Base-by-base conservation (phyloP, 1,284 basidiomycete species). In the Trichosporon ovoides region DNA sequence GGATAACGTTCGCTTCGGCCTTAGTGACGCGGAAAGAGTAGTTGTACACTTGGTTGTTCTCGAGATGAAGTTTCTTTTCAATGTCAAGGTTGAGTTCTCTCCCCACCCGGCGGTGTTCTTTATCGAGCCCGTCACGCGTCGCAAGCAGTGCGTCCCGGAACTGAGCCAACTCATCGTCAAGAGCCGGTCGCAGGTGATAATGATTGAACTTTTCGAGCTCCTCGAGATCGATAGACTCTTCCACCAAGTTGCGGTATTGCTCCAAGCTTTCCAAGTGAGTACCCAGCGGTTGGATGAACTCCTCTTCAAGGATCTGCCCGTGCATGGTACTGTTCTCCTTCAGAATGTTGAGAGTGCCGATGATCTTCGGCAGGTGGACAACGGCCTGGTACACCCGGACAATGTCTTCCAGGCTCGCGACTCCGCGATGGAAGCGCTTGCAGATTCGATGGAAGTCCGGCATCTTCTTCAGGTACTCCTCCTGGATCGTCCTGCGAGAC, bases 301-400 rank as follows among this genome's bases (percentile, higher is more conserved):
- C 76, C 40, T 89, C 86, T 52, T 86, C 81, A 2, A 95, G 76
- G 2, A 94, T 80, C 2, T 75, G 73, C 53, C 80, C 78, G 57
- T 81, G 77, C 13, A 81, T 80, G 0, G 56, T 50, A 35, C 74
- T 62, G 9, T 56, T 36, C 2, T 71, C 61, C 35, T 71, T 62
- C 37, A 71, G 61, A 5, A 53, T 53, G 58, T 85, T 84, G 37
- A 88, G 81, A 2, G 81, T 75, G 57, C 84, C 82, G 40, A 90
- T 83, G 64, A 98, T 79, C 13, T 86, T 87, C 1, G 91, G 86
- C 22, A 98, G 78, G 85, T 84, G 83, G 18, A 84, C 68, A 1
- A 92, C 84, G 0, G 92, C 91, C 74, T 99, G 95, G 74, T 97
- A 98, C 0, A 96, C 88, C 11, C 94, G 86, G 7, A 98, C 92